Evolutionary conservation across 2,329 filamentous ascomycete genomes (phyloP).

Genomic region (Leptographium radiaticola): DNA sequence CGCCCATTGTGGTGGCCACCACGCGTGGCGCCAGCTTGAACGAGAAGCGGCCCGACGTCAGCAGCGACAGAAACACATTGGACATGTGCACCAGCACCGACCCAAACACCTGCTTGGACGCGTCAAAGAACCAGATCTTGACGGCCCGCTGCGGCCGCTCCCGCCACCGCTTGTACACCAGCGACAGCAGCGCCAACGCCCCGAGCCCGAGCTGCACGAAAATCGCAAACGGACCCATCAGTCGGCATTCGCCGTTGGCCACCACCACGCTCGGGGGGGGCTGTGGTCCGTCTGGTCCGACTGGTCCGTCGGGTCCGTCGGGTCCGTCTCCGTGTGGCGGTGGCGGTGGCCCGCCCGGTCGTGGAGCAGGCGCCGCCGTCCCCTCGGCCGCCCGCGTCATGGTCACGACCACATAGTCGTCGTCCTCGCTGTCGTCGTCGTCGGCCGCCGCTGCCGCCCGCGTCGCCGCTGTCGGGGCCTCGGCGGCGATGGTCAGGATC

Average conservation of each 20-base stretch:
- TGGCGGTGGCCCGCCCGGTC: background rate
- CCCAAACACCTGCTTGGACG: conserved; percentile 92
- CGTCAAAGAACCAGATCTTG: conserved; percentile 97
- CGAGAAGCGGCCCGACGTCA: conserved; percentile 74
- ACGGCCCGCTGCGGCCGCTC: conserved; percentile 84
- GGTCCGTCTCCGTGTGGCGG: background rate
- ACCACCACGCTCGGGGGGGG: conserved; percentile 12
- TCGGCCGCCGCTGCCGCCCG: conserved; percentile 1
- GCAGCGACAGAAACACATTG: conserved; percentile 92
- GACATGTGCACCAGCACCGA: conserved; percentile 82
- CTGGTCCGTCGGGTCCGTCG: background rate
- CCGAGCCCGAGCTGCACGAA: conserved; percentile 82
- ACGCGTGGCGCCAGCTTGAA: conserved; percentile 41
- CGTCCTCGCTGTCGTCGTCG: background rate
- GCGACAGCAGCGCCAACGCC: conserved; percentile 64
- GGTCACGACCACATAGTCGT: background rate
- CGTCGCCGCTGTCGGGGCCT: background rate
- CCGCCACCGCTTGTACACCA: conserved; percentile 88
- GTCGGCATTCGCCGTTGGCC: conserved; percentile 58
- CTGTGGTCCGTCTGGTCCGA: background rate
- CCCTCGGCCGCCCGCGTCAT: background rate
- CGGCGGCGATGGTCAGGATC: conserved; percentile 8
- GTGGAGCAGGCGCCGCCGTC: background rate
- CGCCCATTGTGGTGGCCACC: conserved; percentile 16
- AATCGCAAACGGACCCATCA: conserved; percentile 83